A percentile compares a stretch with the other conserved stretches of the same genome.
Conservation (phyloP, 306 rosid species). For the Prunus campanulata region DNA sequence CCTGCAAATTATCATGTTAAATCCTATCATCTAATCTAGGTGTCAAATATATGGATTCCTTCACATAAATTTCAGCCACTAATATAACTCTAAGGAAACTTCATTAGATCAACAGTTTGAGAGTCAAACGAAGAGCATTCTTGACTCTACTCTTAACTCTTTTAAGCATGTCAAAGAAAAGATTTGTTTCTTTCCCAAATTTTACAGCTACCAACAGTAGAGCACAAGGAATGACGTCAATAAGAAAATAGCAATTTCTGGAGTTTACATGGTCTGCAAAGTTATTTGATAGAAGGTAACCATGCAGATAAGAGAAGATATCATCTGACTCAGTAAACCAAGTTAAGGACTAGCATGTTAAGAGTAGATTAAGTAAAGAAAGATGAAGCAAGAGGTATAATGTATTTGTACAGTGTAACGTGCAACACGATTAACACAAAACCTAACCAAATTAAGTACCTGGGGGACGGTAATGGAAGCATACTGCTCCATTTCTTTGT, state of each 20-base stretch:
- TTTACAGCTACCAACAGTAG: background rate
- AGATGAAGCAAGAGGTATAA: slow-evolving; percentile 3
- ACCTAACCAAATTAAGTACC: slow-evolving; percentile 40
- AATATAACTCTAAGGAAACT: background rate
- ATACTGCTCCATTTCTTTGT: slow-evolving; percentile 64
- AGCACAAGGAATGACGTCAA: background rate
- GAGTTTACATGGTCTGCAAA: background rate
- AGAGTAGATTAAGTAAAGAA: background rate
- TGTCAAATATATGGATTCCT: background rate
- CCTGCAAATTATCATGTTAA: slow-evolving; percentile 35
- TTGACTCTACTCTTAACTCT: background rate
- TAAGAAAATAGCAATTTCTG: background rate
- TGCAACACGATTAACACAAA: background rate
- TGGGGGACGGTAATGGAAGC: slow-evolving; percentile 72
- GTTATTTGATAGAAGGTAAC: background rate
- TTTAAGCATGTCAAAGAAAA: background rate
- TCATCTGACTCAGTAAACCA: too few relatives aligned
- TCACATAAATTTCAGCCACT: background rate
- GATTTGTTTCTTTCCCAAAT: background rate
- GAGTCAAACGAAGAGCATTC: background rate
- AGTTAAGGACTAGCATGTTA: background rate
- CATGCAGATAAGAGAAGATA: too few relatives aligned
- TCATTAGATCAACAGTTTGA: background rate
- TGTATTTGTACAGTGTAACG: slow-evolving; percentile 7
- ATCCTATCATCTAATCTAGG: background rate